Percentiles rank a stretch among this genome's conserved stretches.
These are phyloP conservation scores for Zygosaccharomyces siamensis DNA, from an alignment of 805 yeast species.

Conservation along the genomic window DNA sequence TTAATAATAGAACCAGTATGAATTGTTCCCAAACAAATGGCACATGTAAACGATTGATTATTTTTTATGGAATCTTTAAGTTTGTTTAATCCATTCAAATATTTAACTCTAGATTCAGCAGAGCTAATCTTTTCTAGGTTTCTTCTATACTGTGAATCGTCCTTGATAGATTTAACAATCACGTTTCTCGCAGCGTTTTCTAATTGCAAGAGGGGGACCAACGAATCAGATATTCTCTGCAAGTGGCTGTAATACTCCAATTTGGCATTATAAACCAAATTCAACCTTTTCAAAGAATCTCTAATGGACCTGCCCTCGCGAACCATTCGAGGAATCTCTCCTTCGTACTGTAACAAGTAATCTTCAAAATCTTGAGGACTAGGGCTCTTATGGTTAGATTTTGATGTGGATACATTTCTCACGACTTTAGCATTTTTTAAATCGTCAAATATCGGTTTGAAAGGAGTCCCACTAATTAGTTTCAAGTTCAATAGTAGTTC, in stretches of 20 bases:
- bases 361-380: conserved; percentile 24
- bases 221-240: conserved; percentile 82
- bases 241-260: conserved; percentile 78
- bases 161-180: conserved; percentile 22
- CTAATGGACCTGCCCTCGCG: conserved; percentile 26
- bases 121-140: conserved; percentile 26
- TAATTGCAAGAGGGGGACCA: conserved; percentile 44
- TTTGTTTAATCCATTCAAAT: conserved; percentile 42
- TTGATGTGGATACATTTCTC: conserved; percentile 10
- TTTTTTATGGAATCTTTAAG: conserved; percentile 28
- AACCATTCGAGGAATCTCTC: conserved; percentile 17
- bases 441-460: conserved; percentile 33
- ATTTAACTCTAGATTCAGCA: conserved; percentile 43
- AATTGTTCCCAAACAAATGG: conserved; percentile 71
- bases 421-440: conserved; percentile 31
- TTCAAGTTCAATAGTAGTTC: conserved; percentile 26
- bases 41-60: conserved; percentile 46
- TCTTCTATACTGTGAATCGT: conserved; percentile 19
- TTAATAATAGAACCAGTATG: conserved; percentile 73
- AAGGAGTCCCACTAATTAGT: conserved; percentile 24
- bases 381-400: conserved; percentile 4
- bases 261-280: conserved; percentile 71
- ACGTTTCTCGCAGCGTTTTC: conserved; percentile 16
- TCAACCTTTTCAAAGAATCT: conserved; percentile 48
- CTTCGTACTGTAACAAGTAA: conserved; percentile 24